A percentile compares a stretch with the other conserved stretches of the same genome.
Evolutionary conservation across 2,329 filamentous ascomycete genomes (phyloP).

Genomic region (Penicillium janthinellum): DNA sequence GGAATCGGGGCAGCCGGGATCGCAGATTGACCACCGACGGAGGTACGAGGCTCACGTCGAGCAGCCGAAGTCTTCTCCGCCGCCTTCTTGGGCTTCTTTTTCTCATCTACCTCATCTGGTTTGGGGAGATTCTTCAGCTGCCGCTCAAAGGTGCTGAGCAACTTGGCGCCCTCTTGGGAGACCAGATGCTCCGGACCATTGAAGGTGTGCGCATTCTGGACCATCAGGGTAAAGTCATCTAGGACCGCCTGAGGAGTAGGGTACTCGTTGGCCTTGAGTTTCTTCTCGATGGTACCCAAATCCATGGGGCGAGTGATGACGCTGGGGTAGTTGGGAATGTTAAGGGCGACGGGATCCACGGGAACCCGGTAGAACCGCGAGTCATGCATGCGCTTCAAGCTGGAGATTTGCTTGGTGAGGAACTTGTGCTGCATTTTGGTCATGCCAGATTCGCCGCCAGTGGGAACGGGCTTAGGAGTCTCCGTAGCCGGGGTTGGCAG

Average conservation of each 20-base stretch:
- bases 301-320: conserved; percentile 81
- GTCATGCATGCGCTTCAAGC: conserved; percentile 80
- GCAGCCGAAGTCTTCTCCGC: conserved; percentile 47
- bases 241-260: conserved; percentile 70
- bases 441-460: conserved; percentile 31
- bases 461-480: conserved; percentile 12
- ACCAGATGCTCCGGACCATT: conserved; percentile 79
- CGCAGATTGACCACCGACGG: conserved; percentile 41
- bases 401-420: conserved; percentile 42
- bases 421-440: conserved; percentile 49
- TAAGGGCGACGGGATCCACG: conserved; percentile 74
- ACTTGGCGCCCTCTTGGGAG: conserved; percentile 65
- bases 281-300: conserved; percentile 77
- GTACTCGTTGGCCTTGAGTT: conserved; percentile 73
- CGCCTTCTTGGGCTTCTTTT: conserved; percentile 59
- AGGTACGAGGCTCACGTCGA: conserved; percentile 52
- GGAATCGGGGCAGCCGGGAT: background rate
- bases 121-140: conserved; percentile 63
- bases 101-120: conserved; percentile 62
- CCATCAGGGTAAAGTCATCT: conserved; percentile 73
- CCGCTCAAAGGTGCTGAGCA: conserved; percentile 61
- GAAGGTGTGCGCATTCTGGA: conserved; percentile 77
- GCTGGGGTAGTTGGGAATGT: conserved; percentile 72
- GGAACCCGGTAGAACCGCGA: conserved; percentile 75
- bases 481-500: conserved; percentile 42